phyloP scores from a whole-genome alignment of 2,329 filamentous ascomycete species.

The Pestalotiopsis fici region DNA sequence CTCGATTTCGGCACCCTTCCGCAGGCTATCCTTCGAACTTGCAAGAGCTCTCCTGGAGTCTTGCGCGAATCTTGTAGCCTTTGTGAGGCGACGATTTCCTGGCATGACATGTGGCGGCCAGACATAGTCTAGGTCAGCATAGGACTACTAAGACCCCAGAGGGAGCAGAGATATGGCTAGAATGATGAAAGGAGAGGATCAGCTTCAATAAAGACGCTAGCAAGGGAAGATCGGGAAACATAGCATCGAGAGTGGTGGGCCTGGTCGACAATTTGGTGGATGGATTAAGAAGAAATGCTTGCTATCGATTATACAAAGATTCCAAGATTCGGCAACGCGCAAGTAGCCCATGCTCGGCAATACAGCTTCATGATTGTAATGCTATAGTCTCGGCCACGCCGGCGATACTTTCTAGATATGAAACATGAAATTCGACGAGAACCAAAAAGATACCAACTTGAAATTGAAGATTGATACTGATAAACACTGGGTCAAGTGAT shows the following conservation, averaged over 20 bases:
- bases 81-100: slow-evolving; percentile 68
- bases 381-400: too few relatives aligned
- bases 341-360: too few relatives aligned
- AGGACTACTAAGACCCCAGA: slow-evolving; percentile 52
- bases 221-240: slow-evolving; percentile 27
- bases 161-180: slow-evolving; percentile 60
- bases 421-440: too few relatives aligned
- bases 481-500: too few relatives aligned
- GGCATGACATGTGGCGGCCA: slow-evolving; percentile 53
- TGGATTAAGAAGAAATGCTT: slow-evolving; percentile 12
- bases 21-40: slow-evolving; percentile 47
- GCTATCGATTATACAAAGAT: not conserved
- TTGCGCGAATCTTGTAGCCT: slow-evolving; percentile 60
- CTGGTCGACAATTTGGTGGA: slow-evolving; percentile 27
- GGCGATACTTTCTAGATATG: too few relatives aligned
- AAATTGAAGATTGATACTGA: too few relatives aligned
- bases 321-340: not conserved
- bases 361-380: too few relatives aligned
- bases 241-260: slow-evolving; percentile 23
- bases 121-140: slow-evolving; percentile 65
- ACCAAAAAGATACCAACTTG: too few relatives aligned
- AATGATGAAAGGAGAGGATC: slow-evolving; percentile 60
- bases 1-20: slow-evolving; percentile 37
- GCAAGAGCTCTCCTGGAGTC: slow-evolving; percentile 54
- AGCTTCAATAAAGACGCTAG: slow-evolving; percentile 59